These are phyloP conservation scores for Monosporascus sp. DNA, from an alignment of 2,329 filamentous ascomycete genomes.

Conservation along the genomic window DNA sequence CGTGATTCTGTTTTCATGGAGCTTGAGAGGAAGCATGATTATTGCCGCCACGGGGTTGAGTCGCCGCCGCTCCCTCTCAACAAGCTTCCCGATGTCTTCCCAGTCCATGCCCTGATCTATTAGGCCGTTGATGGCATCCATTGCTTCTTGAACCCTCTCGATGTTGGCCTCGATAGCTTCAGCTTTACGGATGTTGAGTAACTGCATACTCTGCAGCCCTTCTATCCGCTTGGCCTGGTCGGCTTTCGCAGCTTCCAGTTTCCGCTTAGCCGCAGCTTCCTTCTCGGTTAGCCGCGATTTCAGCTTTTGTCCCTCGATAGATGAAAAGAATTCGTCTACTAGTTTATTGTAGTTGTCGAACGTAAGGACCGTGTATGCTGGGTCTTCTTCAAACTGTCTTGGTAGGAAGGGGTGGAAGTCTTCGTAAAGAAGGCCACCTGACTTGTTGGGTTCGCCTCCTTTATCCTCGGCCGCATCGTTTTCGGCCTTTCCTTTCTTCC, in stretches of 20 bases:
- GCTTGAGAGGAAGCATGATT: constrained; percentile 81
- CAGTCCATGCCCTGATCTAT: constrained; percentile 95
- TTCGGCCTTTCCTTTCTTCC: constrained; percentile 37
- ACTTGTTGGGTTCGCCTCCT: constrained; percentile 32
- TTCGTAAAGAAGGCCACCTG: constrained; percentile 67
- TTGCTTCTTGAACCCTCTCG: constrained; percentile 86
- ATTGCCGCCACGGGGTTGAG: constrained; percentile 81
- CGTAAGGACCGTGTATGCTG: constrained; percentile 62
- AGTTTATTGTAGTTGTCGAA: constrained; percentile 87
- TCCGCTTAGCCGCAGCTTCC: constrained; percentile 75
- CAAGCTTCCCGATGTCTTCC: constrained; percentile 82
- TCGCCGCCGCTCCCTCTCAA: constrained; percentile 78
- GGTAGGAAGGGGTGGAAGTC: constrained; percentile 95
- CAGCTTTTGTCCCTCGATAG: constrained; percentile 87
- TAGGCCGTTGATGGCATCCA: constrained; percentile 87
- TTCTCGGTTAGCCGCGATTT: constrained; percentile 78
- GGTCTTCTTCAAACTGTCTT: constrained; percentile 67
- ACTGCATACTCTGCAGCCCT: constrained; percentile 74
- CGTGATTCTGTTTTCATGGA: constrained; percentile 86
- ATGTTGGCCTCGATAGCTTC: constrained; percentile 86
- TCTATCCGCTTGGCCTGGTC: constrained; percentile 85
- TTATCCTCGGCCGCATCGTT: constrained; percentile 22
- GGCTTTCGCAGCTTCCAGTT: constrained; percentile 75
- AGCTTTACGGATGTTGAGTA: constrained; percentile 81
- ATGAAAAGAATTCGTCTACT: constrained; percentile 96